Evolutionary conservation across 2,329 filamentous ascomycete genomes (phyloP).

Genomic region (Trichoderma guizhouense): DNA sequence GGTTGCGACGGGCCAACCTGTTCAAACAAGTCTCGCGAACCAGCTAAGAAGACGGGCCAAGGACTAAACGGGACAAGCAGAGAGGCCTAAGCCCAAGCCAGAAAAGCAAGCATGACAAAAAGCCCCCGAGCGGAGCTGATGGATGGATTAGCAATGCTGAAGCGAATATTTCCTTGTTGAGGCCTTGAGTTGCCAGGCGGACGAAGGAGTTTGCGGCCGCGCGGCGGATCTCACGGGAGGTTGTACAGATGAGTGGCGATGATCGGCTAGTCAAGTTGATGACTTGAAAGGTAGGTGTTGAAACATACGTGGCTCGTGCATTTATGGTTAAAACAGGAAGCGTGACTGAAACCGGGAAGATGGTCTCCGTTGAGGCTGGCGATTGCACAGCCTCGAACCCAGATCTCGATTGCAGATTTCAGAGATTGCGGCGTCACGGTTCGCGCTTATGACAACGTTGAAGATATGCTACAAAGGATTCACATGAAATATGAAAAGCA

Average conservation of each 20-base stretch:
- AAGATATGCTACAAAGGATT: neutral
- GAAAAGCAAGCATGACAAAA: slow-evolving; percentile 1
- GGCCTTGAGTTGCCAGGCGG: neutral
- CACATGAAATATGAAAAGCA: neutral
- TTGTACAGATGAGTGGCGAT: neutral
- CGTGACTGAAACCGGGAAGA: neutral
- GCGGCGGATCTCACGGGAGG: neutral
- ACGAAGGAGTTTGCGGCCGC: neutral
- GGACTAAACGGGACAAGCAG: slow-evolving; percentile 1
- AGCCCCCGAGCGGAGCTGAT: neutral
- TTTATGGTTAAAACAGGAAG: neutral
- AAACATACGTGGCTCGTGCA: neutral
- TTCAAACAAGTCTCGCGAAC: neutral
- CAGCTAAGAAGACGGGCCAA: neutral
- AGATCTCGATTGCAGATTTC: neutral
- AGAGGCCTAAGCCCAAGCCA: slow-evolving; percentile 4
- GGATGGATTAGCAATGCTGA: neutral
- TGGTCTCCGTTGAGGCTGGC: neutral
- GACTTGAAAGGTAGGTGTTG: neutral
- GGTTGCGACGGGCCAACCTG: neutral
- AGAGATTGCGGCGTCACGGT: neutral
- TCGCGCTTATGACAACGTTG: neutral
- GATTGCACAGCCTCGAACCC: neutral
- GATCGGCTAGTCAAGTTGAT: neutral
- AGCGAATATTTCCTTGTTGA: neutral